Conservation (phyloP, 225 moss, liverwort and hornwort species). For the Marchantia paleacea region DNA sequence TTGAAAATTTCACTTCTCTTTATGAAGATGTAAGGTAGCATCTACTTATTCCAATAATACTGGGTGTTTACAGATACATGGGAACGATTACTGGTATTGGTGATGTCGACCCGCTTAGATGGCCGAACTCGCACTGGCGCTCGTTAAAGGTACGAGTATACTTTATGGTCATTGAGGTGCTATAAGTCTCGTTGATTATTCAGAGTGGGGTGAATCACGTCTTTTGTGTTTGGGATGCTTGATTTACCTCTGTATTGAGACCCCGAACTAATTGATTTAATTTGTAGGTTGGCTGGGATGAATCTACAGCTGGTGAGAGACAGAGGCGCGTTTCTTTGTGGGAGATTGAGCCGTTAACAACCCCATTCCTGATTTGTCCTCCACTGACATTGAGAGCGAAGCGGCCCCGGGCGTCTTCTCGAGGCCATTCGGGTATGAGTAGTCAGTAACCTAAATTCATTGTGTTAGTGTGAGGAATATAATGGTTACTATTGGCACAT, state of each 20-base stretch:
- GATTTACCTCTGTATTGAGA: not conserved
- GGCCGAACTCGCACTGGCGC: conserved; percentile 95
- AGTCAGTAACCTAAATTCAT: conserved; percentile 36
- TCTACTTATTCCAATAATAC: not conserved
- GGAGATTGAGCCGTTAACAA: conserved; percentile 94
- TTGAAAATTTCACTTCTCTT: not conserved
- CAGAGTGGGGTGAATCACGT: not conserved
- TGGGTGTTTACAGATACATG: conserved; percentile 62
- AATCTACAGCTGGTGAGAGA: conserved; percentile 96
- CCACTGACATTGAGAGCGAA: conserved; percentile 75
- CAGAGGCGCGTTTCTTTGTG: conserved; percentile 94
- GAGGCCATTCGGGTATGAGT: conserved; percentile 46
- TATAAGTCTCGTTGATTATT: not conserved
- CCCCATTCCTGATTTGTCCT: conserved; percentile 83
- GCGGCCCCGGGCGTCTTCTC: conserved; percentile 59
- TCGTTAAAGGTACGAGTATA: conserved; percentile 67
- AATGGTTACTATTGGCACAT: not conserved
- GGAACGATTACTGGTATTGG: conserved; percentile 91
- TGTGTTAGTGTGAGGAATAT: not conserved
- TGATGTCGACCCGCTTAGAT: conserved; percentile 80
- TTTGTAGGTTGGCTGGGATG: conserved; percentile 95
- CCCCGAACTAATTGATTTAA: not conserved
- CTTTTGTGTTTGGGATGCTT: not conserved
- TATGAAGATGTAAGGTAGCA: too few relatives aligned
- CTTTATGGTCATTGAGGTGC: not conserved